Evolutionary conservation across 129 eudicot species (phyloP).

Genomic region (Lactuca sativa): DNA sequence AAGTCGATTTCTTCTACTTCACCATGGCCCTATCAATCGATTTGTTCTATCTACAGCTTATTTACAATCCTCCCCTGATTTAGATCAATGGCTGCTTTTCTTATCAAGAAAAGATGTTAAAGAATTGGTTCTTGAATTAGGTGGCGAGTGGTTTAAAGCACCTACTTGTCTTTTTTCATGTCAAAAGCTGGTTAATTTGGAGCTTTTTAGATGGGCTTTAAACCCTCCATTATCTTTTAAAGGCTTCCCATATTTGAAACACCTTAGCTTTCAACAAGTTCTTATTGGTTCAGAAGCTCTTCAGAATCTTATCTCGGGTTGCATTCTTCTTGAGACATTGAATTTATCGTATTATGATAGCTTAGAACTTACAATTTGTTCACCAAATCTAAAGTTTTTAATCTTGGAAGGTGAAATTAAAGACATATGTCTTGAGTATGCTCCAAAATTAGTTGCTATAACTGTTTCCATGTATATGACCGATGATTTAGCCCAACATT

Average conservation of each 20-base stretch:
- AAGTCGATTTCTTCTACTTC: slow-evolving; percentile 70
- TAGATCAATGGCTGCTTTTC: slow-evolving; percentile 93
- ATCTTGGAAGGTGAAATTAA: slow-evolving; percentile 89
- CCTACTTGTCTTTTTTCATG: slow-evolving; percentile 72
- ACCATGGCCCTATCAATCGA: slow-evolving; percentile 85
- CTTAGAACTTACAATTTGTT: slow-evolving; percentile 72
- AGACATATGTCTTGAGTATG: slow-evolving; percentile 73
- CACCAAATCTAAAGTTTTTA: slow-evolving; percentile 78
- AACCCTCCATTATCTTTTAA: slow-evolving; percentile 66
- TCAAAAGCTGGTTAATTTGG: slow-evolving; percentile 60
- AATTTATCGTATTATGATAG: slow-evolving; percentile 81
- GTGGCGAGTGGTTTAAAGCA: slow-evolving; percentile 86
- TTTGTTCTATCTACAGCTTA: slow-evolving; percentile 54
- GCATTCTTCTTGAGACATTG: slow-evolving; percentile 83
- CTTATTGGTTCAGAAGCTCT: slow-evolving; percentile 61
- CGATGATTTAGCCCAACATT: slow-evolving; percentile 65
- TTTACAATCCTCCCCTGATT: slow-evolving; percentile 70
- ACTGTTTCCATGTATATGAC: slow-evolving; percentile 89
- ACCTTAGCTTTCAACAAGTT: slow-evolving; percentile 83
- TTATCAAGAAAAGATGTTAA: slow-evolving; percentile 73
- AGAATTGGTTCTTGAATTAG: slow-evolving; percentile 75
- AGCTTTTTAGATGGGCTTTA: slow-evolving; percentile 83
- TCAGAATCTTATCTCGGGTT: slow-evolving; percentile 67
- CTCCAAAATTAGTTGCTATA: slow-evolving; percentile 63
- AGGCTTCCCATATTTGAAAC: slow-evolving; percentile 64